Base-by-base conservation (phyloP, 2,329 filamentous ascomycete genomes). In the Fusarium sp. region DNA sequence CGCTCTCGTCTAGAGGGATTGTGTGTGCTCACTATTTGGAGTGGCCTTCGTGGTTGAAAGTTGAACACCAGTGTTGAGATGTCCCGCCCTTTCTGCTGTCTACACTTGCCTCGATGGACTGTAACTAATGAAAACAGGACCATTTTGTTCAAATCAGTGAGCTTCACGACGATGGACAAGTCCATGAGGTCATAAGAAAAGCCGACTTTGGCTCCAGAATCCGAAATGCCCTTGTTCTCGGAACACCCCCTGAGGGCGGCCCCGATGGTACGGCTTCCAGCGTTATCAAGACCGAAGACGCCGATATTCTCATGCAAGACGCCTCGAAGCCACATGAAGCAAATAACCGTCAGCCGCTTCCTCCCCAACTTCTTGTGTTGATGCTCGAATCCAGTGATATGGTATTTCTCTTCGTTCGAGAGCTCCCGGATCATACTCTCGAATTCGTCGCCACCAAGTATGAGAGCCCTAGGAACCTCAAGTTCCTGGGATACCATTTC, bases 71-170 rank as follows among this genome's bases (percentile, higher is more conserved):
- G 71, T 29, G 57, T 50, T 67, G 14, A 66, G 10, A 33, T 39
- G 24, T 11, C 29, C 22, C 13, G 18, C 37, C 5, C 39, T 67
- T 45, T 64, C 62, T 59, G 50, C 50, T 50, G 27, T n/a, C 22
- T 43, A 16, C 45, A 14, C 24, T 22, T 64, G 13, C 5, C 22
- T 29, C 27, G n/a, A 33, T 59, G 52, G 64, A 22, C 48, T 10
- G 31, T 64, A 65, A 64, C 72, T 76, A 54, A 78, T 24, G 52
- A 27, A 45, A 14, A 16, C 54, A 93, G 91, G 93, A 97, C 75
- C 89, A 93, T 72, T 94, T 91, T 76, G 89, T 99, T 52, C 92
- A 96, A 75, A 91, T 98, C 73, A 93, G 92, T 77, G 93, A 97
- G 81, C 88, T 97, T 3, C 86, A 87, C 6, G 86, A 86, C 52